Evolutionary conservation across 2,329 filamentous ascomycete species (phyloP), one percentile per base, ranked within the genome.

Genomic region (Colletotrichum eremochloae): DNA sequence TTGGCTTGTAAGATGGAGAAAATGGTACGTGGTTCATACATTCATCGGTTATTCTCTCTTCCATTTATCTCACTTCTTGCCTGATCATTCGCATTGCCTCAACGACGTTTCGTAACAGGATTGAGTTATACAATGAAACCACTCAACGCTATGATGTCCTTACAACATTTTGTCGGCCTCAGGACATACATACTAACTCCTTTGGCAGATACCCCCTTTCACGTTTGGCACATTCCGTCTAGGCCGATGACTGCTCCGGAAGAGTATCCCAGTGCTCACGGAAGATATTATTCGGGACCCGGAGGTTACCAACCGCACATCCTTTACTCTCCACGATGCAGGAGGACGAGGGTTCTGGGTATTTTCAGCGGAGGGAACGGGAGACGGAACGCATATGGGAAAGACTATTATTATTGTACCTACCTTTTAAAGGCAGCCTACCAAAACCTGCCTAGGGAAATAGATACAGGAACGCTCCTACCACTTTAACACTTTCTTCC

Each of bases 41-140:
- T n/a, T 36, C 20, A 18, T 9, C 24, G n/a, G 18, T 36, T n/a
- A 2, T 14, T 2, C 33, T 24, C 0, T 29, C 31, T 2, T 40
- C 6, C 5, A 40, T 11, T 14, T 36, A 24, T 20, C n/a, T 31
- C 33, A 48, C 14, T 52, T 52, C 1, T 42, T 42, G 20, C 46
- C 36, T 75, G 74, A 77, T 75, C 73, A 76, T 42, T 63, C 65
- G 48, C 50, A 56, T 71, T 71, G 64, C 42, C 62, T 63, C 67
- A 76, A 75, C 70, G 71, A 81, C 82, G 80, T 82, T 82, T 82
- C 79, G 81, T 82, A 81, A 82, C 80, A 79, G 79, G 79, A 80
- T 79, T 82, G 79, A 80, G 76, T 62, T 75, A 68, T 69, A 76
- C 76, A 57, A 75, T 82, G 81, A 81, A 80, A 80, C 77, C 75